Evolutionary conservation across 75 land plant species (phyloP).

Genomic region (Larix kaempferi): DNA sequence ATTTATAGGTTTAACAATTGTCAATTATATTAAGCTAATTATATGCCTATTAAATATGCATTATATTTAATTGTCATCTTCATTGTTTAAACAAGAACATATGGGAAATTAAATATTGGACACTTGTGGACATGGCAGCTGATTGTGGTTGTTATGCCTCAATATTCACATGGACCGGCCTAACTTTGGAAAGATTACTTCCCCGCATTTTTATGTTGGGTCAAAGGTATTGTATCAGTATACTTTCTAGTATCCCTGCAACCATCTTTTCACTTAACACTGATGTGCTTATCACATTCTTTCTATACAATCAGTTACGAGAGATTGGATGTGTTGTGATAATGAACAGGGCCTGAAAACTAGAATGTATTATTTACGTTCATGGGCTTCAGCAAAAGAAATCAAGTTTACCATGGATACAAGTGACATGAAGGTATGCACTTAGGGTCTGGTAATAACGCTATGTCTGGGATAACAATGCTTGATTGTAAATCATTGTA

Average conservation of each 20-base stretch:
- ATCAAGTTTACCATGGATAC: slow-evolving; percentile 90
- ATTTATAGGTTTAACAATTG: too few species aligned
- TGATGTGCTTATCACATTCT: neutral
- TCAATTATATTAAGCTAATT: too few species aligned
- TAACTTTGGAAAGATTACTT: slow-evolving; percentile 84
- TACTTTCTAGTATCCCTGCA: neutral
- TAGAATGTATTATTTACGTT: slow-evolving; percentile 88
- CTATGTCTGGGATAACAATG: neutral
- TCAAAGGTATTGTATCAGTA: slow-evolving; percentile 40
- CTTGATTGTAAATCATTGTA: neutral
- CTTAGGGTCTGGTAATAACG: neutral
- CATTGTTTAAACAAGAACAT: slow-evolving; percentile 58
- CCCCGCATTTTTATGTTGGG: slow-evolving; percentile 92
- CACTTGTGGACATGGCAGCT: slow-evolving; percentile 91
- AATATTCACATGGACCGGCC: slow-evolving; percentile 98
- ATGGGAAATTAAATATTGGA: slow-evolving; percentile 93
- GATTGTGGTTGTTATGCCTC: slow-evolving; percentile 87
- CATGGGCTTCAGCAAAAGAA: slow-evolving; percentile 91
- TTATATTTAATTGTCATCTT: neutral
- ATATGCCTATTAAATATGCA: too few species aligned
- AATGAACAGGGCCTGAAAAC: slow-evolving; percentile 62
- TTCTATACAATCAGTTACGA: neutral
- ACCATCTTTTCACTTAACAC: neutral
- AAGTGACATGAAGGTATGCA: slow-evolving; percentile 47
- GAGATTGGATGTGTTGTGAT: neutral